Evolutionary conservation across 169 alveolate genomes (phyloP).

Genomic region (Nephromyces sp.): DNA sequence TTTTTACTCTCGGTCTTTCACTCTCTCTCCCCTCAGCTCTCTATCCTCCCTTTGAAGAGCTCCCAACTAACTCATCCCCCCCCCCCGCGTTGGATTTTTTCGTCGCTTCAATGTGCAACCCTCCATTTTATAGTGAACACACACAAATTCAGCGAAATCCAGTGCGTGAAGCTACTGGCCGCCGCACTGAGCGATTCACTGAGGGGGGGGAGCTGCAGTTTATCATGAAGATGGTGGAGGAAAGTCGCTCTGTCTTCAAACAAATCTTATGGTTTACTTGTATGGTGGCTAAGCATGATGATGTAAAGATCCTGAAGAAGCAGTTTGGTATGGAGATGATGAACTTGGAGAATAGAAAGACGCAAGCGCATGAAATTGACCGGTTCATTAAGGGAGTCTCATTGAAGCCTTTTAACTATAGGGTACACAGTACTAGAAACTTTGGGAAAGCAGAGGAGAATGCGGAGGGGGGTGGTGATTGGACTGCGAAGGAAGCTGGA

Average conservation of each 20-base stretch:
- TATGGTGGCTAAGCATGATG: constrained; percentile 35
- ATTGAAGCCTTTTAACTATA: too few species aligned
- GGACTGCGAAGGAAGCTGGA: too few species aligned
- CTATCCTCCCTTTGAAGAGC: too few species aligned
- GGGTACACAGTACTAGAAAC: too few species aligned
- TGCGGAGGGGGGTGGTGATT: too few species aligned
- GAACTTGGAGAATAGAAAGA: background rate
- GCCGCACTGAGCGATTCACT: constrained; percentile 26
- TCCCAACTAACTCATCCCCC: too few species aligned
- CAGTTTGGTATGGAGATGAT: constrained; percentile 13
- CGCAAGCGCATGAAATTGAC: background rate
- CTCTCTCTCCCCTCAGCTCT: too few species aligned
- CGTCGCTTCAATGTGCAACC: constrained; percentile 41
- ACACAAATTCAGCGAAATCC: constrained; percentile 23
- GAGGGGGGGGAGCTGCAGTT: constrained; percentile 45
- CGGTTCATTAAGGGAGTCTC: background rate
- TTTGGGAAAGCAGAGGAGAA: too few species aligned
- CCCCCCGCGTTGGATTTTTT: too few species aligned
- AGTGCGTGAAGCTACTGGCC: constrained; percentile 11
- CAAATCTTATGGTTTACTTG: constrained; percentile 46
- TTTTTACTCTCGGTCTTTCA: too few species aligned
- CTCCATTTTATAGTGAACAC: constrained; percentile 32
- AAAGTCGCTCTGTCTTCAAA: constrained; percentile 21
- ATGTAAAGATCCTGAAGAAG: constrained; percentile 4
- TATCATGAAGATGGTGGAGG: constrained; percentile 21